Evolutionary conservation across 2,329 filamentous ascomycete species (phyloP).

Genomic region (Colletotrichum neosansevieriae): DNA sequence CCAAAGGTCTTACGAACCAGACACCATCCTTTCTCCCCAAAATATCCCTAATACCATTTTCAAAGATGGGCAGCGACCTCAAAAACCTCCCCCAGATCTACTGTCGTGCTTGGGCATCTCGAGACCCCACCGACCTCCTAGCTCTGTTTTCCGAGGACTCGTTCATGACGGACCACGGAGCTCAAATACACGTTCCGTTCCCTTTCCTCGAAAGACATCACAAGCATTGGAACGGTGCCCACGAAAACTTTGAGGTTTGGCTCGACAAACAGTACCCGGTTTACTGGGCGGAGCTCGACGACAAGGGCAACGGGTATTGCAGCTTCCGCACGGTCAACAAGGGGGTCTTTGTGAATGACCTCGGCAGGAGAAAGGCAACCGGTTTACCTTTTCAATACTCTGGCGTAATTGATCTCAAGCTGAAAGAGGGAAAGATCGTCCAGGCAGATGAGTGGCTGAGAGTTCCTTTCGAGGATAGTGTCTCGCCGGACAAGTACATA

Average conservation of each 20-base stretch:
- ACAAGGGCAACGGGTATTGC: slow-evolving; percentile 25
- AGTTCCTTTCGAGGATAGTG: slow-evolving; percentile 28
- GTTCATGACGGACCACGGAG: slow-evolving; percentile 35
- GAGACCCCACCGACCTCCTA: slow-evolving; percentile 15
- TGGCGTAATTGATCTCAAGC: slow-evolving; percentile 21
- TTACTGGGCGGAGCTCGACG: slow-evolving; percentile 27
- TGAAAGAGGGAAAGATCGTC: slow-evolving; percentile 22
- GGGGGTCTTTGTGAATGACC: slow-evolving; percentile 32
- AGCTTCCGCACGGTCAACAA: slow-evolving; percentile 34
- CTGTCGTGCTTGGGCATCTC: slow-evolving; percentile 22
- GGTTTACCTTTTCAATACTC: slow-evolving; percentile 31
- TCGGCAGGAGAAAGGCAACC: slow-evolving; percentile 24
- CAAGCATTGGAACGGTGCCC: slow-evolving; percentile 35
- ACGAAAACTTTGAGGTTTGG: slow-evolving; percentile 28
- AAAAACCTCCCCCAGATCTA: slow-evolving; percentile 25
- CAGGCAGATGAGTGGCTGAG: slow-evolving; percentile 28
- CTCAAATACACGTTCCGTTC: slow-evolving; percentile 25
- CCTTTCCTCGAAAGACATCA: slow-evolving; percentile 31
- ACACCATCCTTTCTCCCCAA: too few species aligned
- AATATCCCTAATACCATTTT: too few species aligned
- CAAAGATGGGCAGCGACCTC: slow-evolving; percentile 14
- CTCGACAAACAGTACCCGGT: slow-evolving; percentile 29
- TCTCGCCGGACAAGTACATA: slow-evolving; percentile 33
- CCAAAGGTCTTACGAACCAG: background rate
- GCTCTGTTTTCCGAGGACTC: slow-evolving; percentile 26